Percentiles rank a stretch among this genome's conserved stretches.
Evolutionary conservation across 1,284 basidiomycete genomes (phyloP).

Genomic region (Phenoliferia sp.): DNA sequence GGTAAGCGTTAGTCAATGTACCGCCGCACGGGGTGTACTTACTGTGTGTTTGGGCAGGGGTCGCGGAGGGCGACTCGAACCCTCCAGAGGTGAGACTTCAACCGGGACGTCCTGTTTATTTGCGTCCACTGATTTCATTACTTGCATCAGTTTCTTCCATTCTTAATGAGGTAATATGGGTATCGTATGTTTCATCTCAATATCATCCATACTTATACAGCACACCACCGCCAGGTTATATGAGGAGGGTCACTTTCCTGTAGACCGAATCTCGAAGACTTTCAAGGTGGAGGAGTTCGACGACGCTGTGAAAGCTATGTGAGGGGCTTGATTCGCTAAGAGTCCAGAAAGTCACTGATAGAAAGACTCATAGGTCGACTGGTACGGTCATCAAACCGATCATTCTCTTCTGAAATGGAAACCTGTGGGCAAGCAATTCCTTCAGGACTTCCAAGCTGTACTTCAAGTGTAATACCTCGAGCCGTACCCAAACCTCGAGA

Average conservation of each 20-base stretch:
- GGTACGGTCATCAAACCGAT: conserved; percentile 29
- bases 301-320: conserved; percentile 31
- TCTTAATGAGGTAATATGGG: conserved; percentile 13
- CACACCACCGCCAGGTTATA: not conserved
- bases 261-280: conserved; percentile 29
- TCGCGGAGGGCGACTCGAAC: conserved; percentile 16
- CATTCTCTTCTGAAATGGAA: conserved; percentile 22
- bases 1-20: not conserved
- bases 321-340: not conserved
- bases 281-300: conserved; percentile 29
- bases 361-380: conserved; percentile 9
- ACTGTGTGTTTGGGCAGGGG: not conserved
- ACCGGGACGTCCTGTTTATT: not conserved
- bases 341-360: not conserved
- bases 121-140: not conserved
- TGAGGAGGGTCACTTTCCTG: conserved; percentile 25
- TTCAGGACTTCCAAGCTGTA: too few species aligned
- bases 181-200: not conserved
- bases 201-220: not conserved
- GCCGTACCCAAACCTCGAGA: too few species aligned
- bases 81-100: conserved; percentile 21
- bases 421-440: too few species aligned
- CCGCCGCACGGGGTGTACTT: not conserved
- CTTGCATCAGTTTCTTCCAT: conserved; percentile 23
- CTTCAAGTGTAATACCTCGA: too few species aligned